Conservation (phyloP, 352 stramenopile species). For the Pythium diclinum region DNA sequence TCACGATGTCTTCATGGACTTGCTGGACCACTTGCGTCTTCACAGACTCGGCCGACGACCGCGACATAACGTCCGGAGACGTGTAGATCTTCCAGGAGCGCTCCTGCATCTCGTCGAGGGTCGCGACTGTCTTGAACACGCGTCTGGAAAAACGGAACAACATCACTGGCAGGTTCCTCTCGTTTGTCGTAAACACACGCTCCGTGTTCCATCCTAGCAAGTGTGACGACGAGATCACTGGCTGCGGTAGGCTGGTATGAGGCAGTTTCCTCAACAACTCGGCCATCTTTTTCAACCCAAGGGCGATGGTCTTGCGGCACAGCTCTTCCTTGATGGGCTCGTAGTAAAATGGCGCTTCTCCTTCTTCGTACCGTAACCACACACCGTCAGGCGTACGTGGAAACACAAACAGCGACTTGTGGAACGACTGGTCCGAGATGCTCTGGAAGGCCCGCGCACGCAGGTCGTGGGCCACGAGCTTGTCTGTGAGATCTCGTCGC, state of each 20-base stretch:
- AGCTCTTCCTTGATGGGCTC: slow-evolving; percentile 17
- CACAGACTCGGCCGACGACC: slow-evolving; percentile 14
- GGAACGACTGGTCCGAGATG: slow-evolving; percentile 22
- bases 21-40: slow-evolving; percentile 22
- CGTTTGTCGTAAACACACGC: slow-evolving; percentile 13
- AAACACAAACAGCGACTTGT: slow-evolving; percentile 26
- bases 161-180: slow-evolving; percentile 17
- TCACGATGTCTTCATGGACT: slow-evolving; percentile 25
- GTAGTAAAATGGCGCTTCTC: slow-evolving; percentile 28
- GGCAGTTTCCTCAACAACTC: slow-evolving; percentile 11
- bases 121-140: background rate
- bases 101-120: slow-evolving; percentile 11
- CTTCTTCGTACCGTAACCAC: slow-evolving; percentile 24
- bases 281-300: slow-evolving; percentile 22
- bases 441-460: slow-evolving; percentile 23
- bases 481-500: slow-evolving; percentile 3
- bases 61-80: slow-evolving; percentile 16
- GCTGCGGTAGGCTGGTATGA: background rate
- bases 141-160: slow-evolving; percentile 22
- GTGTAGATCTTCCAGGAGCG: slow-evolving; percentile 25
- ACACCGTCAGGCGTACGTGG: slow-evolving; percentile 20
- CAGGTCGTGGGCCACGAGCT: slow-evolving; percentile 12
- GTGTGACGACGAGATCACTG: slow-evolving; percentile 5
- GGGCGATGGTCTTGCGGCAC: slow-evolving; percentile 19
- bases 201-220: slow-evolving; percentile 21